phyloP scores from a whole-genome alignment of 139 green algal species.

The Chlamydomonas schloesseri region DNA sequence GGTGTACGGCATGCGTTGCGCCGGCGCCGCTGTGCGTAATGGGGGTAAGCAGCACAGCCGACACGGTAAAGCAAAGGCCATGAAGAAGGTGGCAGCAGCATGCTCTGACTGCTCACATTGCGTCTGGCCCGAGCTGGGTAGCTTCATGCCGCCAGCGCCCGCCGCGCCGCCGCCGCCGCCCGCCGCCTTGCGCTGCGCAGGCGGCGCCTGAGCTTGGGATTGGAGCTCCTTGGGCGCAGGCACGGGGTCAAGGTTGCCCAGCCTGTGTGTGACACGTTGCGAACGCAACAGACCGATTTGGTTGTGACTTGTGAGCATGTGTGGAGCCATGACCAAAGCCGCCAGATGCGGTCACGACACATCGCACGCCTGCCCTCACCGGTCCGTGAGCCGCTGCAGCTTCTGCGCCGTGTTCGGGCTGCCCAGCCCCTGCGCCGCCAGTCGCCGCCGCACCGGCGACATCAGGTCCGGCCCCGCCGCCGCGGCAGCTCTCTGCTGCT shows the following conservation, averaged over 20 bases:
- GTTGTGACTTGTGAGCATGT: no score
- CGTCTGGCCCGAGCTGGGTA: not conserved
- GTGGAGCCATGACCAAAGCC: no score
- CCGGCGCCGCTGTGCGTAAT: no score
- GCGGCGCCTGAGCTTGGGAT: not conserved
- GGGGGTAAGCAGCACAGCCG: no score
- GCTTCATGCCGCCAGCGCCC: no score
- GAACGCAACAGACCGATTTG: no score
- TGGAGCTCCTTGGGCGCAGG: slow-evolving; percentile 14
- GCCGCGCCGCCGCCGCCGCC: not conserved
- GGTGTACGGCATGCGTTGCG: no score
- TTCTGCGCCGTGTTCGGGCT: slow-evolving; percentile 23
- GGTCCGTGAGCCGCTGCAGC: not conserved
- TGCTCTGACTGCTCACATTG: slow-evolving; percentile 34
- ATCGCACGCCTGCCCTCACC: not conserved
- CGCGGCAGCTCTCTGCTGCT: not conserved
- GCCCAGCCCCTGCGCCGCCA: slow-evolving; percentile 25
- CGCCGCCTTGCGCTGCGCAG: not conserved
- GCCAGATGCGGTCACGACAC: no score
- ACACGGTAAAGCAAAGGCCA: no score
- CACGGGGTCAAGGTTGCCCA: not conserved
- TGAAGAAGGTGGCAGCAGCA: no score
- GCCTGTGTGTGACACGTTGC: no score
- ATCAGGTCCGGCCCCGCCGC: not conserved
- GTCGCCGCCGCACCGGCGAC: slow-evolving; percentile 12